These are phyloP conservation scores for Botrytis byssoidea DNA, from an alignment of 2,329 filamentous ascomycete genomes.

Conservation along the genomic window DNA sequence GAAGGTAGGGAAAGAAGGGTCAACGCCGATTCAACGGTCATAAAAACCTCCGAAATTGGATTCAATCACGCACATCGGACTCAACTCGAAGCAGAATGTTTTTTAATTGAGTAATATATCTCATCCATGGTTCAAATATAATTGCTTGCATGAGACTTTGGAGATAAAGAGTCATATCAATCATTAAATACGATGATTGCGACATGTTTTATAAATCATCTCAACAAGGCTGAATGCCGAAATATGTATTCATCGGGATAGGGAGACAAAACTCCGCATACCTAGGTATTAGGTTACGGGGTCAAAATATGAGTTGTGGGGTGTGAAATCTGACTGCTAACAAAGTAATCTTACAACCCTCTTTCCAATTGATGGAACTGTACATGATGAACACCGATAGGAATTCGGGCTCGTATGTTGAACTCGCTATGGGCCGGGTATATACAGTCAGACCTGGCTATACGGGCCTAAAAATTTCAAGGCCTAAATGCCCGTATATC, in stretches of 20 bases:
- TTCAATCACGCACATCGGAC: neutral
- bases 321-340: neutral
- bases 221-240: constrained; percentile 6
- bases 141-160: neutral
- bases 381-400: neutral
- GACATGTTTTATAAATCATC: constrained; percentile 1
- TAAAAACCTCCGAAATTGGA: neutral
- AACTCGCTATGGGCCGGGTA: neutral
- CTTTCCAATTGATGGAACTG: neutral
- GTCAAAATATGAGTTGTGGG: neutral
- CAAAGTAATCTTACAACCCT: neutral
- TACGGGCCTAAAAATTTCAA: no score
- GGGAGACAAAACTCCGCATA: neutral
- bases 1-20: neutral
- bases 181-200: neutral
- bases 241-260: neutral
- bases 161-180: neutral
- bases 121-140: neutral
- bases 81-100: neutral
- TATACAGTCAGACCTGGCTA: no score
- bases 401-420: neutral
- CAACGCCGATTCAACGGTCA: neutral
- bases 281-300: neutral
- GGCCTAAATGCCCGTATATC: no score
- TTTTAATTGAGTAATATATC: neutral